Conservation (phyloP, 2,329 filamentous ascomycete genomes). For the Hypoxylon sp. region DNA sequence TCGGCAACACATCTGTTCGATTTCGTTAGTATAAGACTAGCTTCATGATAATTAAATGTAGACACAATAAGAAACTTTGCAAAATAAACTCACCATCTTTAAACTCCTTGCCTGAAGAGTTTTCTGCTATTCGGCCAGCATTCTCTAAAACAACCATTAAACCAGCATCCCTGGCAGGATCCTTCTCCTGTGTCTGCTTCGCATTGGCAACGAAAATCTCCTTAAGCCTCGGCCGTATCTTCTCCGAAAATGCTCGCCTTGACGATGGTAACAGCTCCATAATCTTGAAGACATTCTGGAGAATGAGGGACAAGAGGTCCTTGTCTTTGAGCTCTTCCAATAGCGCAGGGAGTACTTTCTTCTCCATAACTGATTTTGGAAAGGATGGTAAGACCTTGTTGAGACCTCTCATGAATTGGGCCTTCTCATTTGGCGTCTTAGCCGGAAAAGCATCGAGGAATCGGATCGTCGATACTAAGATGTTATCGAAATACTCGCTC, state of each 20-base stretch:
- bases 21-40: slow-evolving; percentile 43
- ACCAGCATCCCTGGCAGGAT: slow-evolving; percentile 87
- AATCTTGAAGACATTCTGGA: slow-evolving; percentile 95
- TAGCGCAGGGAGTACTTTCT: slow-evolving; percentile 90
- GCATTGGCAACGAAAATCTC: slow-evolving; percentile 81
- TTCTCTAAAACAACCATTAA: slow-evolving; percentile 93
- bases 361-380: slow-evolving; percentile 92
- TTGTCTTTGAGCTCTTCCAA: slow-evolving; percentile 95
- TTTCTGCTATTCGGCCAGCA: slow-evolving; percentile 80
- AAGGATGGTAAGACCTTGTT: slow-evolving; percentile 91
- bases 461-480: slow-evolving; percentile 94
- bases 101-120: slow-evolving; percentile 91
- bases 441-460: slow-evolving; percentile 93
- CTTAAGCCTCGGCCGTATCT: slow-evolving; percentile 85
- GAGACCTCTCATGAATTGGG: slow-evolving; percentile 90
- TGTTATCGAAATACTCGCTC: slow-evolving; percentile 96
- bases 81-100: slow-evolving; percentile 80
- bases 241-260: slow-evolving; percentile 84
- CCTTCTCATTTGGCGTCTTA: slow-evolving; percentile 92
- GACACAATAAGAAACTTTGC: no score
- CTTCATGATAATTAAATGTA: no score
- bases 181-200: slow-evolving; percentile 78
- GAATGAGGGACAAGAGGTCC: slow-evolving; percentile 85
- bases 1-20: slow-evolving; percentile 82
- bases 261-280: slow-evolving; percentile 83